Evolutionary conservation across 73 alveolate genomes (phyloP).

Genomic region (Paramecium biaurelia): DNA sequence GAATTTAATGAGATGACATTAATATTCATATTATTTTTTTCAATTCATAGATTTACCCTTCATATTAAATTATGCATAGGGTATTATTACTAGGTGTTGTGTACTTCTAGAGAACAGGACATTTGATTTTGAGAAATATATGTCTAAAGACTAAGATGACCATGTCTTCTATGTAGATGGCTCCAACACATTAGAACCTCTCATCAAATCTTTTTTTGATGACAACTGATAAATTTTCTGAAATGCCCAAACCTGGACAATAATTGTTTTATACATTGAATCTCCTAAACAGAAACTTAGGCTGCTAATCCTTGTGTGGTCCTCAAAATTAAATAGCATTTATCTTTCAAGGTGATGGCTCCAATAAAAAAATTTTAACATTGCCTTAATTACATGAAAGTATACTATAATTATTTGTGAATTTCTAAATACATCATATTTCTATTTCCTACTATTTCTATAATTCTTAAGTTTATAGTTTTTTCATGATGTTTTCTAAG

Average conservation of each 20-base stretch:
- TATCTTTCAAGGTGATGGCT: not conserved
- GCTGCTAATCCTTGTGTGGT: not conserved
- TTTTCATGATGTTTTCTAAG: not conserved
- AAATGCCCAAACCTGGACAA: conserved; percentile 1
- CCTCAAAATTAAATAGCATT: not conserved
- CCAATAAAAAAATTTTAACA: not conserved
- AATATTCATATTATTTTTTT: not conserved
- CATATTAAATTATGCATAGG: not conserved
- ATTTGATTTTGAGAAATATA: not conserved
- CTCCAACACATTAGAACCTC: not conserved
- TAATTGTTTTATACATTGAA: not conserved
- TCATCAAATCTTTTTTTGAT: not conserved
- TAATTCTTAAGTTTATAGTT: not conserved
- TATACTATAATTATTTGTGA: conserved; percentile 28
- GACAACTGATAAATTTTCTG: not conserved
- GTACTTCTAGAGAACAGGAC: conserved; percentile 10
- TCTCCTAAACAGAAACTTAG: not conserved
- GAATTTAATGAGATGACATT: conserved; percentile 27
- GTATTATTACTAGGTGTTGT: not conserved
- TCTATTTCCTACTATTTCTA: not conserved
- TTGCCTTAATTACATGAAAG: conserved; percentile 26
- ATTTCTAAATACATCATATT: conserved; percentile 30
- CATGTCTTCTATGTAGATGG: not conserved
- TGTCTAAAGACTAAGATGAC: not conserved
- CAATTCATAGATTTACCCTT: not conserved